phyloP scores from a whole-genome alignment of 805 yeast genomes.

The Hagleromyces aurorensis region DNA sequence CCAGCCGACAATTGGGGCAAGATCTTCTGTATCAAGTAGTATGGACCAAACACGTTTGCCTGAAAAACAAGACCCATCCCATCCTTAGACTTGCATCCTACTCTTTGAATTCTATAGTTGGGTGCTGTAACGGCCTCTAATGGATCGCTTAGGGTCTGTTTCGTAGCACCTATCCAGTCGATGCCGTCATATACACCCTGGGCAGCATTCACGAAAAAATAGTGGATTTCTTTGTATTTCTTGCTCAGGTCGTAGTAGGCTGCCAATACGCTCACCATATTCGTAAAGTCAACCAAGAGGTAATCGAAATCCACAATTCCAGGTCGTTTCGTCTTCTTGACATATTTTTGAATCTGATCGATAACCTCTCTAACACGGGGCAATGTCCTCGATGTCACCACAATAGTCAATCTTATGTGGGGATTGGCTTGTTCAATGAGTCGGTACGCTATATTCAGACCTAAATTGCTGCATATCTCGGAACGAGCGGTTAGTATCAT shows the following conservation, averaged over 20 bases:
- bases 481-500: background rate
- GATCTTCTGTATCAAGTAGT: slow-evolving; percentile 67
- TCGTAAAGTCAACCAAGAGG: slow-evolving; percentile 77
- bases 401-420: slow-evolving; percentile 55
- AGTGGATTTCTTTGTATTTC: slow-evolving; percentile 63
- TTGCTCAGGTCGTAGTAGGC: slow-evolving; percentile 65
- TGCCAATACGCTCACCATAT: slow-evolving; percentile 74
- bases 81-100: slow-evolving; percentile 70
- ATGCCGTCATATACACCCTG: slow-evolving; percentile 83
- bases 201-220: slow-evolving; percentile 80
- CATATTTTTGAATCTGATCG: slow-evolving; percentile 43
- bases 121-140: slow-evolving; percentile 83
- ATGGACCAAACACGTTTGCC: slow-evolving; percentile 95
- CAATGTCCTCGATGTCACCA: slow-evolving; percentile 84
- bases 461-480: slow-evolving; percentile 51
- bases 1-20: slow-evolving; percentile 42
- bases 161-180: slow-evolving; percentile 73
- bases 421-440: slow-evolving; percentile 53
- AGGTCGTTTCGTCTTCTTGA: slow-evolving; percentile 34
- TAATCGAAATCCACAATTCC: slow-evolving; percentile 80
- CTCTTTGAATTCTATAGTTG: slow-evolving; percentile 71
- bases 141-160: slow-evolving; percentile 59
- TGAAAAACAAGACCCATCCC: slow-evolving; percentile 85
- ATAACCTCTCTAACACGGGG: slow-evolving; percentile 78
- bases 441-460: slow-evolving; percentile 77